Evolutionary conservation across 129 eudicot species (phyloP).

Genomic region (Oenanthe sinensis): DNA sequence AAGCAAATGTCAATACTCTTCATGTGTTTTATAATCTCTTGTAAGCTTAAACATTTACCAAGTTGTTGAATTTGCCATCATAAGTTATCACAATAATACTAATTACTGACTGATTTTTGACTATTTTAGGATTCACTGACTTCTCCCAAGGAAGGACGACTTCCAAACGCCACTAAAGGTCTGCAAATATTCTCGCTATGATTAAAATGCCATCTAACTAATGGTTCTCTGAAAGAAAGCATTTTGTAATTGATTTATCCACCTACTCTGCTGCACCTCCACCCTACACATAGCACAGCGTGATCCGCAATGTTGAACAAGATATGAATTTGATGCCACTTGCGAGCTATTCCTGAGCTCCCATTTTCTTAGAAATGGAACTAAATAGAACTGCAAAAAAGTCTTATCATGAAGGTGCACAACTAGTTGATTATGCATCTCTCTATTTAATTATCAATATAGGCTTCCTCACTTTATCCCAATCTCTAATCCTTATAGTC

Average conservation of each 20-base stretch:
- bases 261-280: neutral
- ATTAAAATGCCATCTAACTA: neutral
- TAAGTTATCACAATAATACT: neutral
- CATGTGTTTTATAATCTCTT: neutral
- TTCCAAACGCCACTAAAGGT: constrained; percentile 90
- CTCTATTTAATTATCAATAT: neutral
- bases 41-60: neutral
- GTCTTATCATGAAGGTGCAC: neutral
- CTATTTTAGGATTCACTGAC: constrained; percentile 57
- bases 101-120: constrained; percentile 5
- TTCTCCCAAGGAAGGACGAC: constrained; percentile 91
- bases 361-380: neutral
- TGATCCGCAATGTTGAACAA: neutral
- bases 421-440: neutral
- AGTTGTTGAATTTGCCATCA: neutral
- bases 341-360: neutral
- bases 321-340: neutral
- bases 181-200: constrained; percentile 9
- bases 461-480: neutral
- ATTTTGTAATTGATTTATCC: constrained; percentile 8
- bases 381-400: neutral
- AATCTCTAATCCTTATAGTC: neutral
- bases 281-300: neutral
- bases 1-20: neutral
- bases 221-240: constrained; percentile 5